phyloP scores from a whole-genome alignment of 1,284 basidiomycete species.

The Neolentinus lepideus region DNA sequence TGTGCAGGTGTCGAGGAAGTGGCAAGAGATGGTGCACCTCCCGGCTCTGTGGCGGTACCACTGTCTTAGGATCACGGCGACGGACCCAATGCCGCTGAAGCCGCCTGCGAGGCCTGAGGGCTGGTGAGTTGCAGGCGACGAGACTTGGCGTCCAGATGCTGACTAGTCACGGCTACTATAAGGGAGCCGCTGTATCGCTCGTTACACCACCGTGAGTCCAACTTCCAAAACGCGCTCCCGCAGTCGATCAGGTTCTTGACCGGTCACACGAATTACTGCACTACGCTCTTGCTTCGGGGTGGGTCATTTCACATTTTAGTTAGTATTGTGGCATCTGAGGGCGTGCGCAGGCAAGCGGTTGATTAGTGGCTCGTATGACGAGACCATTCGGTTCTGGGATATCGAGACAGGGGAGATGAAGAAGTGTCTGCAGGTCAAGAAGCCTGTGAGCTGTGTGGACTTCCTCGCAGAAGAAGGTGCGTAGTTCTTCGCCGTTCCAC shows the following conservation, averaged over 20 bases:
- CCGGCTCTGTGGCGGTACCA: constrained; percentile 77
- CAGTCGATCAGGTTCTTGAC: constrained; percentile 73
- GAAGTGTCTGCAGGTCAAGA: constrained; percentile 76
- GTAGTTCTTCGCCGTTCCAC: too few species aligned
- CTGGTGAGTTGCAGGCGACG: constrained; percentile 41
- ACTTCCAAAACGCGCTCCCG: constrained; percentile 73
- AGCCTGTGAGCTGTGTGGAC: constrained; percentile 86
- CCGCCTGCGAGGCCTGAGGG: constrained; percentile 57
- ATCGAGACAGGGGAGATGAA: constrained; percentile 74
- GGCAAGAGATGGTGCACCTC: constrained; percentile 61
- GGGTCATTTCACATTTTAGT: constrained; percentile 13
- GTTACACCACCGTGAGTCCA: constrained; percentile 81
- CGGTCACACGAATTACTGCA: constrained; percentile 87
- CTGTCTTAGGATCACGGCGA: constrained; percentile 65
- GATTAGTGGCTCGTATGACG: constrained; percentile 87
- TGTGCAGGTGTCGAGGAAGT: constrained; percentile 70
- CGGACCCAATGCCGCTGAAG: constrained; percentile 63
- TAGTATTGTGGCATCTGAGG: not conserved
- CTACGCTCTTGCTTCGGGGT: constrained; percentile 72
- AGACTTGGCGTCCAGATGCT: too few species aligned
- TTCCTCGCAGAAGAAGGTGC: constrained; percentile 75
- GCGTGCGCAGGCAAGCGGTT: constrained; percentile 52
- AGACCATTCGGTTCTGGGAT: constrained; percentile 87
- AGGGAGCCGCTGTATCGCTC: constrained; percentile 75
- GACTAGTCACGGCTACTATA: not conserved